Conservation (phyloP, 2,329 filamentous ascomycete species). For the Monosporascus sp. region DNA sequence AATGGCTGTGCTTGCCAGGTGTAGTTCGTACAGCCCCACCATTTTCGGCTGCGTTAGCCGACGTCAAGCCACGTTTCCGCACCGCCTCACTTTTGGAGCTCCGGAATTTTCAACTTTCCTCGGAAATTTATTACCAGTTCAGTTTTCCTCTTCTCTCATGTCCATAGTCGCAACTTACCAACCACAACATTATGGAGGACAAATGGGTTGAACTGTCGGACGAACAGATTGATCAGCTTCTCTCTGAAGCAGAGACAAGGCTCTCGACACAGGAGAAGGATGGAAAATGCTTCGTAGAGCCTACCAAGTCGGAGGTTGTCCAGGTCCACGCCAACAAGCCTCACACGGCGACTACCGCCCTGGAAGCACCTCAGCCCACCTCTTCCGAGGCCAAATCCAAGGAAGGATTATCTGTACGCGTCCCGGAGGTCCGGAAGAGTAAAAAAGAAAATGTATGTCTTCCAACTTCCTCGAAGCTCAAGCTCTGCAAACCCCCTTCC, state of each 20-base stretch:
- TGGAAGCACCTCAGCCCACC: not conserved
- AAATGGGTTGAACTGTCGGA: constrained; percentile 49
- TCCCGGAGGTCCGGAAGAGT: constrained; percentile 20
- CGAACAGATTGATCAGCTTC: constrained; percentile 58
- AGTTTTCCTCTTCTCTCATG: not conserved
- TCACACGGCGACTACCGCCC: not conserved
- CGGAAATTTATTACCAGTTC: not conserved
- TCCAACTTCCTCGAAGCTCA: not conserved
- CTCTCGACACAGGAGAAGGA: constrained; percentile 30
- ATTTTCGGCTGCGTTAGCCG: not conserved
- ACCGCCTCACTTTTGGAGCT: too few species aligned
- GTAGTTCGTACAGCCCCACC: not conserved
- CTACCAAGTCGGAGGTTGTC: constrained; percentile 27
- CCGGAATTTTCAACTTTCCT: too few species aligned
- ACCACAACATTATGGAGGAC: constrained; percentile 19
- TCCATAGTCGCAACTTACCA: constrained; percentile 3
- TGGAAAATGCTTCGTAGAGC: constrained; percentile 21
- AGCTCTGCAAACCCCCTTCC: constrained; percentile 24
- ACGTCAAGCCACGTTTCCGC: too few species aligned
- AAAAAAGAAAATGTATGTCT: constrained; percentile 28
- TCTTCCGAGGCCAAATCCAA: constrained; percentile 6
- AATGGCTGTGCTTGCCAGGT: too few species aligned
- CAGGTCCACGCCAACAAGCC: constrained; percentile 6
- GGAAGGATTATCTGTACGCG: constrained; percentile 21
- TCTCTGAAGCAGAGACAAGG: constrained; percentile 58